Percentiles rank a stretch among this genome's conserved stretches.
These are phyloP conservation scores for Nakazawaea anatomiae DNA, from an alignment of 805 yeast species.

Conservation along the genomic window DNA sequence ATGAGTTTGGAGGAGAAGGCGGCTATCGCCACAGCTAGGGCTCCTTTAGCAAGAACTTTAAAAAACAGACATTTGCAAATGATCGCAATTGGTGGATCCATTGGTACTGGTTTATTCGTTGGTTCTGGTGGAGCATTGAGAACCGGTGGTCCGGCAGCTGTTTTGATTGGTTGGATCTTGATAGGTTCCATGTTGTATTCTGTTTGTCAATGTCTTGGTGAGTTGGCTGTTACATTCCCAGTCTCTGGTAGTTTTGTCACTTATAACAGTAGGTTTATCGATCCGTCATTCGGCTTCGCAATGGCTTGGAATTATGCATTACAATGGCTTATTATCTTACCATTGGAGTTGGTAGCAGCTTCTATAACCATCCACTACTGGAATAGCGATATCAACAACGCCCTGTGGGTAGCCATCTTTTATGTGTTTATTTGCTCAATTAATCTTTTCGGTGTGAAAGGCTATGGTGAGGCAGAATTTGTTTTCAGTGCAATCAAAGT, in stretches of 20 bases:
- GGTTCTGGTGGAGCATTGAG: constrained; percentile 61
- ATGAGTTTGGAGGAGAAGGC: constrained; percentile 40
- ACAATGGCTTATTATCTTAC: constrained; percentile 49
- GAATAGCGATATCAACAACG: constrained; percentile 39
- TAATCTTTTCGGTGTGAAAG: constrained; percentile 57
- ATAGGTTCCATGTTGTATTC: constrained; percentile 56
- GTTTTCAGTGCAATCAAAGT: constrained; percentile 49
- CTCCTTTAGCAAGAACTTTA: constrained; percentile 45
- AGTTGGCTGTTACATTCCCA: constrained; percentile 56
- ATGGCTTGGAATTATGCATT: constrained; percentile 55
- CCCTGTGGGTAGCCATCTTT: constrained; percentile 52
- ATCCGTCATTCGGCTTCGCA: constrained; percentile 55
- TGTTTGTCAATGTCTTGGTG: constrained; percentile 63
- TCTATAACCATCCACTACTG: constrained; percentile 45
- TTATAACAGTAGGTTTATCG: constrained; percentile 54
- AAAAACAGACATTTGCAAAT: constrained; percentile 66
- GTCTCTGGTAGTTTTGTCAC: constrained; percentile 60
- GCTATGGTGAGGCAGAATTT: constrained; percentile 68
- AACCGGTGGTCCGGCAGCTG: constrained; percentile 71
- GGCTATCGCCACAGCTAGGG: constrained; percentile 38
- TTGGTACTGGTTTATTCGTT: constrained; percentile 79
- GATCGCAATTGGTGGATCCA: constrained; percentile 81
- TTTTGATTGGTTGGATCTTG: constrained; percentile 54
- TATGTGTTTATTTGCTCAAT: constrained; percentile 43
- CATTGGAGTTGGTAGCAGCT: constrained; percentile 51